phyloP scores from a whole-genome alignment of 345 rosid species.

The Sisymbrium altissimum region DNA sequence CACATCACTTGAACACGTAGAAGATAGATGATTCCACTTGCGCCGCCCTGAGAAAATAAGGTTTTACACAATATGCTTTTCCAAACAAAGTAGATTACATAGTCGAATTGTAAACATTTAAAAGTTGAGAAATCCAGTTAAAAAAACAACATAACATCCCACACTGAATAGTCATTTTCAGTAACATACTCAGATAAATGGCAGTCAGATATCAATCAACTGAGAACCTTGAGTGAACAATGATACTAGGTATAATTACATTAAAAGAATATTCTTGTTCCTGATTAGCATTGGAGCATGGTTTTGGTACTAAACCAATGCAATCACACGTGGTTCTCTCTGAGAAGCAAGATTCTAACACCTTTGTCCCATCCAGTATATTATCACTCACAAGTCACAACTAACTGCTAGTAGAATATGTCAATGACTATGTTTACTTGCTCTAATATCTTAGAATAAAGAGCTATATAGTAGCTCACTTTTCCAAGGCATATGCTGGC shows the following conservation, averaged over 20 bases:
- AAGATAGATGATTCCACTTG: neutral
- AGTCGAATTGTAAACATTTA: neutral
- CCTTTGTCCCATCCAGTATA: neutral
- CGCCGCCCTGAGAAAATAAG: conserved; percentile 9
- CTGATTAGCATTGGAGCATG: neutral
- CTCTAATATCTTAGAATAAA: conserved; percentile 14
- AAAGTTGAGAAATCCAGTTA: neutral
- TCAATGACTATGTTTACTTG: conserved; percentile 7
- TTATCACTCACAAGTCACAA: conserved; percentile 8
- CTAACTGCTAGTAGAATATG: conserved; percentile 18
- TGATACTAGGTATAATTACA: neutral
- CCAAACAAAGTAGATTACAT: neutral
- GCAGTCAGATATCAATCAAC: neutral
- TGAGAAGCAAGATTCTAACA: conserved; percentile 14
- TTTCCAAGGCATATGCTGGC: conserved; percentile 22
- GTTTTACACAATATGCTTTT: neutral
- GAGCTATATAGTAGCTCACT: neutral
- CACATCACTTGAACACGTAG: neutral
- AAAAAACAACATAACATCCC: neutral
- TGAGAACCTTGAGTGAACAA: neutral
- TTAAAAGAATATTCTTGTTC: neutral
- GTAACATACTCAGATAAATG: conserved; percentile 10
- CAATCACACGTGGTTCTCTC: neutral
- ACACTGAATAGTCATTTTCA: conserved; percentile 4
- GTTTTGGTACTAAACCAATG: neutral